These are phyloP conservation scores for Papiliotrema fonsecae DNA, from an alignment of 1,284 basidiomycete genomes.

Conservation along the genomic window DNA sequence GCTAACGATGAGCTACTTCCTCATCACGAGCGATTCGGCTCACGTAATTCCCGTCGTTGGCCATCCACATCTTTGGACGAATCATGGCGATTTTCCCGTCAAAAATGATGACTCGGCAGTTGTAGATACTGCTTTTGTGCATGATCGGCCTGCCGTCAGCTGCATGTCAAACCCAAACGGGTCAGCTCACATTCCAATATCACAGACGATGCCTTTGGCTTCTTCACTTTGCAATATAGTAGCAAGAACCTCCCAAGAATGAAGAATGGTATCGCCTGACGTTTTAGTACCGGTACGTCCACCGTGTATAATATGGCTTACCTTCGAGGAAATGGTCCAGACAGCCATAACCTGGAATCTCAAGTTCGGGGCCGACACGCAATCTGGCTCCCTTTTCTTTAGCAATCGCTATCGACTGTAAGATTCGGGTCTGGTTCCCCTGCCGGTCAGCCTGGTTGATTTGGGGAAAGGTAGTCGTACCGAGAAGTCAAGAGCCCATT, in stretches of 20 bases:
- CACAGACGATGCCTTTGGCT: constrained; percentile 75
- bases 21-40: background rate
- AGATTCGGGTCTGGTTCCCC: constrained; percentile 88
- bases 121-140: constrained; percentile 97
- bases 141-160: constrained; percentile 68
- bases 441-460: constrained; percentile 36
- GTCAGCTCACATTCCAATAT: constrained; percentile 79
- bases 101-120: constrained; percentile 86
- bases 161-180: constrained; percentile 17
- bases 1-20: constrained; percentile 40
- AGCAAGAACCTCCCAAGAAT: constrained; percentile 91
- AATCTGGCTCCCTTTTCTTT: constrained; percentile 84
- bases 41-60: constrained; percentile 93
- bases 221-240: constrained; percentile 77
- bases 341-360: constrained; percentile 94
- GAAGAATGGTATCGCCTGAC: constrained; percentile 84
- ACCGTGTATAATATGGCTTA: constrained; percentile 12
- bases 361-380: constrained; percentile 97
- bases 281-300: background rate
- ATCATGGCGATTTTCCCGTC: constrained; percentile 84
- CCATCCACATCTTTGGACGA: constrained; percentile 98
- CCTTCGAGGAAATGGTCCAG: constrained; percentile 69
- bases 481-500: constrained; percentile 94
- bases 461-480: constrained; percentile 46
- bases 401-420: constrained; percentile 80